Percentiles rank a stretch among this genome's conserved stretches.
These are phyloP conservation scores for Yarrowia divulgata DNA, from an alignment of 805 yeast genomes.

Conservation along the genomic window DNA sequence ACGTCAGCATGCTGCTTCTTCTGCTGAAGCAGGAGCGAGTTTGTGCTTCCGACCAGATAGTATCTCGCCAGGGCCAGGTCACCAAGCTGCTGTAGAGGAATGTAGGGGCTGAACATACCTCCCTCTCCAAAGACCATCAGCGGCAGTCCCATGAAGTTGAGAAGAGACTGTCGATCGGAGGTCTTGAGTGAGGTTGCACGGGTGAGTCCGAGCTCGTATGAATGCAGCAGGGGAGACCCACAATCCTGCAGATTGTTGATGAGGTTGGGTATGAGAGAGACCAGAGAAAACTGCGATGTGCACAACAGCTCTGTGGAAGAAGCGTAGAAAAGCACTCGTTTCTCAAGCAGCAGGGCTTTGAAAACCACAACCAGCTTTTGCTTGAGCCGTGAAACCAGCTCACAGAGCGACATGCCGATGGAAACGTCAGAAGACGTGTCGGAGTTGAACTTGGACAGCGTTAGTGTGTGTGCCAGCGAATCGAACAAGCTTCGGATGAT, in stretches of 20 bases:
- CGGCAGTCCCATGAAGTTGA: slow-evolving; percentile 86
- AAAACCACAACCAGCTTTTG: slow-evolving; percentile 68
- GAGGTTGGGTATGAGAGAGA: slow-evolving; percentile 83
- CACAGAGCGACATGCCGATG: slow-evolving; percentile 76
- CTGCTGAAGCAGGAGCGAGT: slow-evolving; percentile 76
- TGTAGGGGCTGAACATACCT: slow-evolving; percentile 88
- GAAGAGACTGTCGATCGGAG: slow-evolving; percentile 76
- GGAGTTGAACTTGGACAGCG: slow-evolving; percentile 46
- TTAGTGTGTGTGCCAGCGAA: slow-evolving; percentile 54
- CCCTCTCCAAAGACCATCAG: slow-evolving; percentile 84
- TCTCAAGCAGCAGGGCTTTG: slow-evolving; percentile 80
- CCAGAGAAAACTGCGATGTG: slow-evolving; percentile 79
- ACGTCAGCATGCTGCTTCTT: slow-evolving; percentile 69
- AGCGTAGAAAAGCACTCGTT: slow-evolving; percentile 75
- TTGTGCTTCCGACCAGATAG: slow-evolving; percentile 86
- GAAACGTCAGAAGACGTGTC: slow-evolving; percentile 65
- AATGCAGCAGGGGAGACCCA: slow-evolving; percentile 76
- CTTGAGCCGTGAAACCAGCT: slow-evolving; percentile 65
- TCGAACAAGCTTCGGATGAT: slow-evolving; percentile 74
- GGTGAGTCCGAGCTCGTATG: slow-evolving; percentile 58
- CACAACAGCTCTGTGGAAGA: slow-evolving; percentile 81
- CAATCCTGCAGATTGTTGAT: slow-evolving; percentile 74
- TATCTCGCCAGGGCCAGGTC: slow-evolving; percentile 68
- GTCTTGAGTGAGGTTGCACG: slow-evolving; percentile 75
- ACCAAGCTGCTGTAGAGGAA: slow-evolving; percentile 90